Base-by-base conservation (phyloP, 495 filamentous ascomycete genomes). In the Thozetella sp. region DNA sequence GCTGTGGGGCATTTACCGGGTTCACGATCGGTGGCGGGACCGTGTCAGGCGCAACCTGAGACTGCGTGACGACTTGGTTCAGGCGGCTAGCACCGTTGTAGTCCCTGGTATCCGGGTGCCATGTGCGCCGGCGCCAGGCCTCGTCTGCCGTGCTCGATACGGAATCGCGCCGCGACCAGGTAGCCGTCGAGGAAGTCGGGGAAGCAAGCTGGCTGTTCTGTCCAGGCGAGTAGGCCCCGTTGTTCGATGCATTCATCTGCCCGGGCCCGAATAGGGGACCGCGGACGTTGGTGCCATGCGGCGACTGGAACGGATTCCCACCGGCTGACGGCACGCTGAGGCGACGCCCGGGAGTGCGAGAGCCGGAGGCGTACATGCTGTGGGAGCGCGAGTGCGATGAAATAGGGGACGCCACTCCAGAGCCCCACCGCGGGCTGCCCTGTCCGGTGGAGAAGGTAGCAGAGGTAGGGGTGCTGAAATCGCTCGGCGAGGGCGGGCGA, bases 61-160 rank as follows among this genome's bases (percentile, higher is more conserved):
- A 70, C 74, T 88, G 58, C 77, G 86, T 70, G 72, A 83, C 67
- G 13, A 80, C 74, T 27, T 80, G 85, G 57, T 74, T 82, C 22
- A 83, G 56, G 27, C 79, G 67, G 55, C 79, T 84, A 17, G 69
- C 58, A 19, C 70, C 68, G 54, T 66, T 75, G 54, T 69, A 77
- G 26, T 79, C 76, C 30, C 88, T 88, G 0, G 87, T 90, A 24
- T 90, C 90, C 2, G 91, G 92, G 76, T 97, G 93, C 93, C 93
- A 97, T 9, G 93, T 97, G 51, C 92, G 81, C 58, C 93, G 77
- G 60, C 92, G 86, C 84, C 87, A 88, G 52, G 93, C 90, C 22
- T 91, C 87, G 59, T 94, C 91, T 2, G 85, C 78, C 1, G 83
- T 78, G 64, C 72, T 79, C 3, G 86, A 78, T 1, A 76, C 68